These are phyloP conservation scores for Antitrichia curtipendula DNA, from an alignment of 225 moss, liverwort and hornwort species.

Conservation along the genomic window DNA sequence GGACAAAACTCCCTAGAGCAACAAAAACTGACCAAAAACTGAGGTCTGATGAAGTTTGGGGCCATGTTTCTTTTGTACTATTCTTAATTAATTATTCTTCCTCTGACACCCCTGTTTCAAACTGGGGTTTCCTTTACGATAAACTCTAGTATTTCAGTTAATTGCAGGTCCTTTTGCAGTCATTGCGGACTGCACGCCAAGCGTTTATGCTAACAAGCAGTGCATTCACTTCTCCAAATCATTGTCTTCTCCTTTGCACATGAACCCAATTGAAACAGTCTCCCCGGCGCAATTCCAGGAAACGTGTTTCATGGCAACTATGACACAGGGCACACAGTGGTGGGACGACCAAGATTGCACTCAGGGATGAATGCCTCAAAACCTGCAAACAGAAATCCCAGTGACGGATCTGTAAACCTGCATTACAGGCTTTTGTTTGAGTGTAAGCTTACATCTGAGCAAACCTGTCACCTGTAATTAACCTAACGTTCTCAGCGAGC, in stretches of 20 bases:
- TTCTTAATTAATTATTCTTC: too few relatives aligned
- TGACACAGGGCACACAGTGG: not conserved
- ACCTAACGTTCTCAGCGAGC: not conserved
- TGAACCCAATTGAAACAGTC: not conserved
- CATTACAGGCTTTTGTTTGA: not conserved
- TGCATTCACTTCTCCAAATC: not conserved
- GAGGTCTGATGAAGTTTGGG: too few relatives aligned
- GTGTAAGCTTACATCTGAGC: slow-evolving; percentile 5
- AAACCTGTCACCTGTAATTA: not conserved
- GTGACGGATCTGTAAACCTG: not conserved
- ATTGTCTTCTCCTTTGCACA: not conserved
- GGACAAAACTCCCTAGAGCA: too few relatives aligned
- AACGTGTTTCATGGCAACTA: not conserved
- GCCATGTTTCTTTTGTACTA: too few relatives aligned
- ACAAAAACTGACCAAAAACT: too few relatives aligned
- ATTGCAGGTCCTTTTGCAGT: not conserved
- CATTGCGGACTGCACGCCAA: not conserved
- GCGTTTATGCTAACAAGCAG: not conserved
- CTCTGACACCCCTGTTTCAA: too few relatives aligned
- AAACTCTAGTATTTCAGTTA: too few relatives aligned
- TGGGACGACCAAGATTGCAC: not conserved
- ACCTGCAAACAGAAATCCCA: not conserved
- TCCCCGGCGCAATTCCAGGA: not conserved
- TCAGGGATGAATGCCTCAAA: not conserved
- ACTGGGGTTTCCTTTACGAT: too few relatives aligned